Evolutionary conservation across 2,329 filamentous ascomycete genomes (phyloP), one percentile per base, ranked within the genome.

Genomic region (Cladobotryum protrusum): DNA sequence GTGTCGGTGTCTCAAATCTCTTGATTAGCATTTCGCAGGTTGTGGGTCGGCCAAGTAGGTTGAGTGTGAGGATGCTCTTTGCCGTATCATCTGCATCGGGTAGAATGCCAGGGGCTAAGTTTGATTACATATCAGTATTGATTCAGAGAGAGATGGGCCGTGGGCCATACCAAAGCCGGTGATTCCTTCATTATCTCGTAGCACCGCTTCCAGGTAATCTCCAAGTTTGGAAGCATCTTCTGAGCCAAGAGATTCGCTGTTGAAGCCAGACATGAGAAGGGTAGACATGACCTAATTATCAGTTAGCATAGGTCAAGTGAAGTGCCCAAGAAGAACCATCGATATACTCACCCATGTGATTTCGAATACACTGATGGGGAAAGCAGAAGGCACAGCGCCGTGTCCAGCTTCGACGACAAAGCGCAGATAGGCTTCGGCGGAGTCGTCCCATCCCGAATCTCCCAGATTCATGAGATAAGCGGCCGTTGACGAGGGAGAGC

Each of bases 21-120:
- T 43, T n/a, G 17, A 55, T 35, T 11, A 56, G 20, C 11, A 15
- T 36, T 3, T 35, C 13, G n/a, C 43, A n/a, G 20, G 17, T 50
- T 5, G 42, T 12, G 2, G 36, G n/a, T 2, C 45, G 44, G 5
- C 53, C 52, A 4, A 53, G 49, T 3, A 19, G 39, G 7, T 15
- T 40, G n/a, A 57, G 48, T 14, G 42, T 33, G 6, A 39, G 35
- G 17, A 58, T 46, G n/a, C 41, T 32, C 32, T 52, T 57, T 14
- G 56, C 53, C 1, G 46, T 57, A 44, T 58, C 55, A 41, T 58
- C 56, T 5, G 45, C 55, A 47, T 58, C 56, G 5, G 36, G 45
- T 15, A 33, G 24, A 34, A 48, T 34, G n/a, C 29, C 36, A 14
- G 45, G 53, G 11, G 46, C 52, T 50, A 24, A 20, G 20, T 33